Base-by-base conservation (phyloP, 805 yeast species). In the Candida saitoana region DNA sequence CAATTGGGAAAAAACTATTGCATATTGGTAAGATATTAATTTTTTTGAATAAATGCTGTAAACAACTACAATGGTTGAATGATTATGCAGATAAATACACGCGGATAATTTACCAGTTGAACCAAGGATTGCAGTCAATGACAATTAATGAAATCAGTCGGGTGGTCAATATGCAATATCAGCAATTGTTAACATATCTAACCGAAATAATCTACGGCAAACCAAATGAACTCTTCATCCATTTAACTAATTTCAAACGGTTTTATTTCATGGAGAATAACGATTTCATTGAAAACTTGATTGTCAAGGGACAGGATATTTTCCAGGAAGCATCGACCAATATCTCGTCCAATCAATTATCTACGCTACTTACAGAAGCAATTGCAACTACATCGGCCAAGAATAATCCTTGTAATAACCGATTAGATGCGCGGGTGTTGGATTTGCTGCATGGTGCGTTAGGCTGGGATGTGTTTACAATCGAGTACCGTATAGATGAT, bases 391-490 rank as follows among this genome's bases (percentile, higher is more conserved):
- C 88, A 0, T 74, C 84, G 1, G 51, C 80, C 2, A 62, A 70
- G 41, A 65, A 65, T 54, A 37, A 41, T 27, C 36, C 32, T 20
- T 60, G 55, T 36, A 40, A 65, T 4, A 65, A 73, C 34, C 63
- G 86, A 39, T 57, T 91, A 9, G 98, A 93, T 67, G 96, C 96
- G 0, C 69, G 96, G 35, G 71, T 90, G 17, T 68, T 90, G 38
- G 88, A 84, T 44, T 63, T 84, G 38, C 82, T 82, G 3, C 87
- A 82, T 50, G 73, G 59, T 1, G 77, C 80, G 20, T 63, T 79
- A 39, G 96, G 96, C 1, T 90, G 96, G 96, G 95, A 90, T 56
- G 88, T 86, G 2, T 90, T 91, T 58, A 87, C 96, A 0, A 65
- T 90, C 29, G 97, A 89, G 55, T 93, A 86, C 59, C 67, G 75